Conservation (phyloP, 2,329 filamentous ascomycete genomes). For the Zymoseptoria brevis region DNA sequence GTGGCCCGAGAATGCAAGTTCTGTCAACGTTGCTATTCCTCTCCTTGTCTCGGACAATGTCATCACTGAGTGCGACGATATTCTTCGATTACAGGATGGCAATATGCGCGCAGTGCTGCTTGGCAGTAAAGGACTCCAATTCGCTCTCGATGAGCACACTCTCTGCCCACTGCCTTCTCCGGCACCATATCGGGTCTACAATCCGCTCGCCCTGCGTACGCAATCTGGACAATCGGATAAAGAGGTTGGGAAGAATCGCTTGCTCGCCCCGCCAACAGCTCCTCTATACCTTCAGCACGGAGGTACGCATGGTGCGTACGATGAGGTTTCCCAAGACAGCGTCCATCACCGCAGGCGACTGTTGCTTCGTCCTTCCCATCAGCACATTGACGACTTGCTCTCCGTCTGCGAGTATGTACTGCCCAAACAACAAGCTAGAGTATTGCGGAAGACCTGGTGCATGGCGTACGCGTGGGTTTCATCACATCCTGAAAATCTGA, state of each 20-base stretch:
- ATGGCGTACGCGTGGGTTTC: constrained; percentile 18
- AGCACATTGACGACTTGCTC: constrained; percentile 18
- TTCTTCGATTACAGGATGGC: constrained; percentile 18
- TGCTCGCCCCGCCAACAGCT: constrained; percentile 10
- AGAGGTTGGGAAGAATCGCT: constrained; percentile 25
- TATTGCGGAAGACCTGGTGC: constrained; percentile 25
- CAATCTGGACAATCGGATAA: constrained; percentile 1
- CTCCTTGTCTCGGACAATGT: constrained; percentile 13
- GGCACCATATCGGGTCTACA: constrained; percentile 19
- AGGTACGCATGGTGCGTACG: constrained; percentile 17
- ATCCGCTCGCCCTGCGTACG: constrained; percentile 6
- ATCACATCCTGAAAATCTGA: constrained; percentile 6
- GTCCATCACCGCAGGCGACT: constrained; percentile 24
- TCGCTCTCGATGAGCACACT: constrained; percentile 16
- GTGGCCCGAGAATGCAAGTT: constrained; percentile 16
- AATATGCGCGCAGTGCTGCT: constrained; percentile 17
- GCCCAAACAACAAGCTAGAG: constrained; percentile 15
- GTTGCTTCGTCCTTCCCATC: constrained; percentile 20
- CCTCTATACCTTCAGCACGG: constrained; percentile 12
- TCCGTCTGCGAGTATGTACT: constrained; percentile 24
- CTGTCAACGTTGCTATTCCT: constrained; percentile 17
- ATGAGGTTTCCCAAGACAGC: constrained; percentile 20
- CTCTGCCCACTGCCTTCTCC: constrained; percentile 17
- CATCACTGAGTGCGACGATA: constrained; percentile 17
- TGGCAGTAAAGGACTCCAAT: constrained; percentile 15